Percentiles rank a stretch among this genome's conserved stretches.
phyloP scores from a whole-genome alignment of 192 early-diverging fungal species.

The Coemansia biformis region DNA sequence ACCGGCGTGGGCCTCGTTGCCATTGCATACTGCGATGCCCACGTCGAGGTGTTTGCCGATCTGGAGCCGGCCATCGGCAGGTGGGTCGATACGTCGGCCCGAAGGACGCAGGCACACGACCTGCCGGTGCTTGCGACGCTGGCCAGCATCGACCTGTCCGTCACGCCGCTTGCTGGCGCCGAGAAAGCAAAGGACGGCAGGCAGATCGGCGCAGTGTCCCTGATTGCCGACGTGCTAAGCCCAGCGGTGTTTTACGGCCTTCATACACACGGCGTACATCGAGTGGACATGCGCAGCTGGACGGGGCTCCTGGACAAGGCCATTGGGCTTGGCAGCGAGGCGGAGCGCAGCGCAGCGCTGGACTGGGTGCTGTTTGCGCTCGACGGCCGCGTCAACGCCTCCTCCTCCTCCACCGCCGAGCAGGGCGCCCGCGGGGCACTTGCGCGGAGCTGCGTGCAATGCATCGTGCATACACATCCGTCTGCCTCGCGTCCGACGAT shows the following conservation, averaged over 20 bases:
- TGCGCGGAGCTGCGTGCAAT: constrained; percentile 31
- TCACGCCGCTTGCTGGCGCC: constrained; percentile 28
- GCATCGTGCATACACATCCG: constrained; percentile 35
- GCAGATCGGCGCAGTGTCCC: constrained; percentile 36
- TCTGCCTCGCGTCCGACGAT: constrained; percentile 16
- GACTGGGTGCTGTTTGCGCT: constrained; percentile 21
- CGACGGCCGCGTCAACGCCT: constrained; percentile 12
- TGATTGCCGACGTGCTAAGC: constrained; percentile 59
- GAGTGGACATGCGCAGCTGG: constrained; percentile 58
- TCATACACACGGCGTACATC: constrained; percentile 66
- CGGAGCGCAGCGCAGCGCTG: constrained; percentile 16
- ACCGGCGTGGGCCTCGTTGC: constrained; percentile 50
- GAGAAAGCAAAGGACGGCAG: constrained; percentile 1
- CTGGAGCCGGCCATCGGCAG: constrained; percentile 51
- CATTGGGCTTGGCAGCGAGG: constrained; percentile 22
- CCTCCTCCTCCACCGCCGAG: neutral
- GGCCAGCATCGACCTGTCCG: constrained; percentile 52
- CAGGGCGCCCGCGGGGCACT: constrained; percentile 1
- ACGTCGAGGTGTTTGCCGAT: constrained; percentile 60
- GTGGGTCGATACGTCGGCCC: constrained; percentile 22
- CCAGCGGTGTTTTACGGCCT: constrained; percentile 62
- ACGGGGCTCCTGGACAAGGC: constrained; percentile 26
- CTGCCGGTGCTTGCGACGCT: constrained; percentile 54
- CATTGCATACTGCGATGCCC: constrained; percentile 57
- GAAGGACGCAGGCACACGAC: constrained; percentile 5